Conservation (phyloP, 1,284 basidiomycete genomes). For the Ustilago trichophora region DNA sequence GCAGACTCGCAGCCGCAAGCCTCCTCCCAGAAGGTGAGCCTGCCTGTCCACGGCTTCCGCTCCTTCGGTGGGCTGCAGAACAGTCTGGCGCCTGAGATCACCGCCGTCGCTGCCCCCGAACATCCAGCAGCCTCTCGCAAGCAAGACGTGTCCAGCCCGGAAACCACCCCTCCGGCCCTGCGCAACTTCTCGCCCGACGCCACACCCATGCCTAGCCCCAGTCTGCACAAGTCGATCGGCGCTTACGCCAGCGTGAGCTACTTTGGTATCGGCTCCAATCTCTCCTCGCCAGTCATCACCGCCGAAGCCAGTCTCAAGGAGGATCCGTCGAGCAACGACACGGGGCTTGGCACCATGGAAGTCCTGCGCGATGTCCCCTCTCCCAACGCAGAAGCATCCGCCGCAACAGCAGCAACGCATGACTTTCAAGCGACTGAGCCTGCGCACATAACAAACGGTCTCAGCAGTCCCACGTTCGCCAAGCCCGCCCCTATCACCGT, state of each 20-base stretch:
- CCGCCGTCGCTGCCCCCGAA: not conserved
- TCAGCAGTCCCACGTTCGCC: constrained; percentile 2
- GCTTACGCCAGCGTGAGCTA: constrained; percentile 34
- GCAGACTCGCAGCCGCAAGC: not conserved
- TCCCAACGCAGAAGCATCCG: not conserved
- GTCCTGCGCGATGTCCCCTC: constrained; percentile 19
- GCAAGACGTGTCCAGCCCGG: constrained; percentile 1
- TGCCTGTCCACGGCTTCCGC: constrained; percentile 55
- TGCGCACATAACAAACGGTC: not conserved
- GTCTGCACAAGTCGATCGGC: constrained; percentile 37
- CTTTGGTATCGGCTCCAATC: constrained; percentile 23
- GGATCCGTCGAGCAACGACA: not conserved
- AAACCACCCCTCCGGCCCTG: constrained; percentile 24
- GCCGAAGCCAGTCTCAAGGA: not conserved
- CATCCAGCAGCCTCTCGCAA: constrained; percentile 1
- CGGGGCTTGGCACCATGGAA: constrained; percentile 2
- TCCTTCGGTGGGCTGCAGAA: constrained; percentile 55
- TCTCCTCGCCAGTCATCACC: not conserved
- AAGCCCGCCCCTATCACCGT: constrained; percentile 3
- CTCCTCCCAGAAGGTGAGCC: constrained; percentile 32
- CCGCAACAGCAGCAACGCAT: not conserved
- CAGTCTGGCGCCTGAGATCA: constrained; percentile 20
- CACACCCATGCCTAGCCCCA: constrained; percentile 56
- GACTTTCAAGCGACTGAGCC: constrained; percentile 8
- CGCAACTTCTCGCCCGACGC: constrained; percentile 47